These are phyloP conservation scores for Heterobasidion annosum DNA, from an alignment of 1,284 basidiomycete species.

Conservation along the genomic window DNA sequence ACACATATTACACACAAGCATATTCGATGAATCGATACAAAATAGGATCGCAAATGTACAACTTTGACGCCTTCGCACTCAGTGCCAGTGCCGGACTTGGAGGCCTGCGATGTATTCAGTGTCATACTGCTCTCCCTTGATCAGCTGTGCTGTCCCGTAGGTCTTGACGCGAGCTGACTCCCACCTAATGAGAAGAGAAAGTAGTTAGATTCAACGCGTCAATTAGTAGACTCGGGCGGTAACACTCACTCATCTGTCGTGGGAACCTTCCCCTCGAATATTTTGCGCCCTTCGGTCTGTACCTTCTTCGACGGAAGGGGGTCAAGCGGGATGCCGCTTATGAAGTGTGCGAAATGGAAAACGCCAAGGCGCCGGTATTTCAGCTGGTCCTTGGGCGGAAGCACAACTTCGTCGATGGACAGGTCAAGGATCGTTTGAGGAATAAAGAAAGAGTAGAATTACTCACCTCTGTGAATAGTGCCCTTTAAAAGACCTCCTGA, in stretches of 20 bases:
- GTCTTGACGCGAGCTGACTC: conserved; percentile 23
- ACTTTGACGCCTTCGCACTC: not conserved
- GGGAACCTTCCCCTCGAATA: conserved; percentile 21
- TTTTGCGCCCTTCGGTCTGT: conserved; percentile 17
- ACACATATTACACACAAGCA: too few species aligned
- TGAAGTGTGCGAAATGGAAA: conserved; percentile 32
- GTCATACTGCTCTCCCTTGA: not conserved
- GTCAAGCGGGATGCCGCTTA: conserved; percentile 17
- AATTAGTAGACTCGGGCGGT: too few species aligned
- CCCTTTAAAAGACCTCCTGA: conserved; percentile 33
- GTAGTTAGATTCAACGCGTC: too few species aligned
- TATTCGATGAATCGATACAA: too few species aligned
- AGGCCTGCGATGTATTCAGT: not conserved
- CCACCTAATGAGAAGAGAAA: conserved; percentile 17
- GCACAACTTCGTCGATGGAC: conserved; percentile 18
- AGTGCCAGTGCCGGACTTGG: not conserved
- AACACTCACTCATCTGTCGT: conserved; percentile 19
- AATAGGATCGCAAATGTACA: too few species aligned
- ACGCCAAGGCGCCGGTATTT: conserved; percentile 31
- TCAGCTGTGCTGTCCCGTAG: conserved; percentile 7
- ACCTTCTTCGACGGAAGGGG: conserved; percentile 23
- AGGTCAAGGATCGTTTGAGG: not conserved
- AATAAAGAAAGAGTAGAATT: not conserved
- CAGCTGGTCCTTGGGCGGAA: conserved; percentile 33
- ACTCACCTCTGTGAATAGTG: conserved; percentile 31